phyloP scores from a whole-genome alignment of 352 stramenopile species.

The Saprolegnia parasitica region DNA sequence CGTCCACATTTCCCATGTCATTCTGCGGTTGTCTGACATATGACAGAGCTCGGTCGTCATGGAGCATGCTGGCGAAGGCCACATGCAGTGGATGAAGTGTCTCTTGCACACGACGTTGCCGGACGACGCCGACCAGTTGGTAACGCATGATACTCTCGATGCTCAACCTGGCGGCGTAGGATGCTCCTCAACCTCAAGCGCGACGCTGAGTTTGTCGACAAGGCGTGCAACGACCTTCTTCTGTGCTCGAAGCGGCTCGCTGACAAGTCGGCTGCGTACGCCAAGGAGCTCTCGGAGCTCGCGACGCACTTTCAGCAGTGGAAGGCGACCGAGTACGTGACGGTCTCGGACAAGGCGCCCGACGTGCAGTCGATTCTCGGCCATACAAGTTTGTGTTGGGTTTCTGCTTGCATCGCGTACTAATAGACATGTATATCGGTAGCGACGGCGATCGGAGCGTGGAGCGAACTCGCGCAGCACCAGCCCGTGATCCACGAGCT shows the following conservation, averaged over 20 bases:
- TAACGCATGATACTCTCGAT: neutral
- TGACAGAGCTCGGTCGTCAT: slow-evolving; percentile 38
- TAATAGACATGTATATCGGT: slow-evolving; percentile 22
- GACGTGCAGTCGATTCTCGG: slow-evolving; percentile 41
- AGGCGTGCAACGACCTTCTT: slow-evolving; percentile 41
- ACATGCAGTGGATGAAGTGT: slow-evolving; percentile 64
- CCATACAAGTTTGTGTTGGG: slow-evolving; percentile 48
- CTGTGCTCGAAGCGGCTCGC: slow-evolving; percentile 54
- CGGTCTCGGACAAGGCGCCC: slow-evolving; percentile 30
- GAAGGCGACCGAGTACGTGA: slow-evolving; percentile 41
- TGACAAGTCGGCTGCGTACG: slow-evolving; percentile 49
- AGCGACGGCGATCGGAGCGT: slow-evolving; percentile 39
- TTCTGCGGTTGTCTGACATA: neutral
- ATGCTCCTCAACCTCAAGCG: slow-evolving; percentile 48
- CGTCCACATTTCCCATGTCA: neutral
- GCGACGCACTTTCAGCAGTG: slow-evolving; percentile 54
- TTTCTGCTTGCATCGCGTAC: neutral
- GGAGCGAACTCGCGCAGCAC: slow-evolving; percentile 46
- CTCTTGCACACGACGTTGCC: slow-evolving; percentile 40
- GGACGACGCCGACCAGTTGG: slow-evolving; percentile 41
- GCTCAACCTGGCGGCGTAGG: slow-evolving; percentile 29
- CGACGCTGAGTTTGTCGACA: slow-evolving; percentile 57
- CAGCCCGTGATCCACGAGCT: slow-evolving; percentile 64
- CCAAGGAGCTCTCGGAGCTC: slow-evolving; percentile 50
- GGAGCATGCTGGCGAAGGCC: slow-evolving; percentile 54